phyloP scores from a whole-genome alignment of 768 basidiomycete genomes.

The Asterophora parasitica region DNA sequence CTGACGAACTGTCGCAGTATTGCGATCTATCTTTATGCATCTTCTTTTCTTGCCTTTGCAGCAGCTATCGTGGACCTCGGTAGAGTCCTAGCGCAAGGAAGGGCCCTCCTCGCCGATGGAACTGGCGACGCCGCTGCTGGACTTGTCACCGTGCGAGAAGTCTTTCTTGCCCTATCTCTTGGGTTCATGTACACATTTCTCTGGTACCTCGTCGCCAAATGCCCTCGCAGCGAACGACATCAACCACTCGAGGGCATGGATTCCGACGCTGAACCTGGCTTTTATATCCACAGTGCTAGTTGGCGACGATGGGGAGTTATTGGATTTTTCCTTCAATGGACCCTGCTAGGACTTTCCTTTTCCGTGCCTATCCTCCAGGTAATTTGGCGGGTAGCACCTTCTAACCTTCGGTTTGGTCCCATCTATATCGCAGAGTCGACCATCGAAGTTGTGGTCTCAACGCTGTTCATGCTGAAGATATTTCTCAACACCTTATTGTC shows the following conservation, averaged over 20 bases:
- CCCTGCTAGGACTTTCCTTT: constrained; percentile 39
- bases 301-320: constrained; percentile 63
- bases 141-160: constrained; percentile 52
- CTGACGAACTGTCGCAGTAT: constrained; percentile 37
- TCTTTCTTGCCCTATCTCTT: constrained; percentile 50
- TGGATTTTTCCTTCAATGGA: constrained; percentile 50
- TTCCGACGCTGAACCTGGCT: constrained; percentile 2
- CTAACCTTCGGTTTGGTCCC: constrained; percentile 33
- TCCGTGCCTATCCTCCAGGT: constrained; percentile 54
- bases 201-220: constrained; percentile 60
- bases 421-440: constrained; percentile 56
- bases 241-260: constrained; percentile 8
- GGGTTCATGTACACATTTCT: constrained; percentile 62
- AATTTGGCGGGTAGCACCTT: constrained; percentile 50
- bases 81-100: constrained; percentile 41
- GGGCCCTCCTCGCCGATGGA: no score
- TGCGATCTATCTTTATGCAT: constrained; percentile 47
- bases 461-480: constrained; percentile 59
- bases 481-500: constrained; percentile 51
- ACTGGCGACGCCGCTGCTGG: constrained; percentile 25
- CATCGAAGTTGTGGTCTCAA: constrained; percentile 53
- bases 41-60: constrained; percentile 55
- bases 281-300: constrained; percentile 45
- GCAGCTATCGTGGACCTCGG: constrained; percentile 61
- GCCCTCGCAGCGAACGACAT: constrained; percentile 42